These are phyloP conservation scores for Ulmus americana DNA, from an alignment of 331 rosid genomes.

Conservation along the genomic window DNA sequence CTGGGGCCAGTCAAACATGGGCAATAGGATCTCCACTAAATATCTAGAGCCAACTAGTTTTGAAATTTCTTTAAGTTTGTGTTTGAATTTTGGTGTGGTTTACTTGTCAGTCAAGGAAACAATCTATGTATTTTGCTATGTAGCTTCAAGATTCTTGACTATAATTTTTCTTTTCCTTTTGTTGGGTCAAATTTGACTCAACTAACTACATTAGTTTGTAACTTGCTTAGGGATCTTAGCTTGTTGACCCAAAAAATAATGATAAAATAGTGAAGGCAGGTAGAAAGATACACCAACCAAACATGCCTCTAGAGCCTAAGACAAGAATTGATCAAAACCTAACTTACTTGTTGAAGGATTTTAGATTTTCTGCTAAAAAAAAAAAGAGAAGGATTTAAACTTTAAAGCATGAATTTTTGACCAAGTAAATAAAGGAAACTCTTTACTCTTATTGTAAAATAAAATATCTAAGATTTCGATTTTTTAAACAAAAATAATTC, in stretches of 20 bases:
- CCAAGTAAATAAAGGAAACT: too few species aligned
- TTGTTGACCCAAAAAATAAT: neutral
- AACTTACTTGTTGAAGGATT: too few species aligned
- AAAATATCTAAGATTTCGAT: too few species aligned
- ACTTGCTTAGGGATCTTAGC: neutral
- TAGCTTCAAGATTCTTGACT: neutral
- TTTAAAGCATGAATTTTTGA: too few species aligned
- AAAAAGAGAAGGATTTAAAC: too few species aligned
- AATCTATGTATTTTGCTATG: neutral
- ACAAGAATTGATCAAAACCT: too few species aligned
- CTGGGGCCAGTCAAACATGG: slow-evolving; percentile 6
- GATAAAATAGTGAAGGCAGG: neutral
- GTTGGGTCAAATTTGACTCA: neutral
- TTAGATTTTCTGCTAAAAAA: too few species aligned
- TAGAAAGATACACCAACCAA: neutral
- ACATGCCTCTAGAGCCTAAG: neutral
- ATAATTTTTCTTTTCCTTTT: neutral
- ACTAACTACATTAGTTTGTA: neutral
- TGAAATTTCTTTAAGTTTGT: slow-evolving; percentile 7
- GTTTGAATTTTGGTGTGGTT: slow-evolving; percentile 6
- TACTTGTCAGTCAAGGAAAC: slow-evolving; percentile 22
- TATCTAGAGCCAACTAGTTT: neutral
- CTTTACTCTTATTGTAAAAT: too few species aligned
- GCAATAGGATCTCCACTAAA: neutral
- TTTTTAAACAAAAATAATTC: too few species aligned